Percentiles rank a stretch among this genome's conserved stretches.
Evolutionary conservation across 106 monocot genomes (phyloP).

Genomic region (Phalaenopsis equestris): DNA sequence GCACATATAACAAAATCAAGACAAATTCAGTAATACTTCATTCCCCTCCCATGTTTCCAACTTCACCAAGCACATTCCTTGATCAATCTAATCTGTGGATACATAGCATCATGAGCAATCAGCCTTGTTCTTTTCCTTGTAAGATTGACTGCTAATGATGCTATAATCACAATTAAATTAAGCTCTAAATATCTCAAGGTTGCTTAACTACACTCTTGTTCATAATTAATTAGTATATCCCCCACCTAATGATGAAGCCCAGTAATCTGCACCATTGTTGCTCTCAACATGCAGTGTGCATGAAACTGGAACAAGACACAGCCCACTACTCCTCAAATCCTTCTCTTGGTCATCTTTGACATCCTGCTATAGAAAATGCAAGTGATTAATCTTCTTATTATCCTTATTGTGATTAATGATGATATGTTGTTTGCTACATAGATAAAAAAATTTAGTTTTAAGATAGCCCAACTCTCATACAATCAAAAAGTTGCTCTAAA

Average conservation of each 20-base stretch:
- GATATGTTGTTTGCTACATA: no score
- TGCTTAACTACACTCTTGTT: background rate
- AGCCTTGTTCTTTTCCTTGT: background rate
- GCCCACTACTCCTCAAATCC: conserved; percentile 72
- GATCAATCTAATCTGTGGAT: background rate
- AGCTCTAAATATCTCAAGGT: background rate
- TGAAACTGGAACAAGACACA: conserved; percentile 71
- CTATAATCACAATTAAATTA: background rate
- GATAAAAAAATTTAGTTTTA: no score
- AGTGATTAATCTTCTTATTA: background rate
- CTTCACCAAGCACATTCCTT: background rate
- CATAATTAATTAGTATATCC: background rate
- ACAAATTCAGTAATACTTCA: no score
- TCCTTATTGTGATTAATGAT: no score
- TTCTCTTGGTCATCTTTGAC: conserved; percentile 27
- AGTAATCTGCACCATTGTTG: conserved; percentile 65
- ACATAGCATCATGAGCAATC: conserved; percentile 4
- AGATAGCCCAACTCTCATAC: no score
- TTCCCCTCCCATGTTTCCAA: background rate
- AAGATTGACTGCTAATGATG: conserved; percentile 6
- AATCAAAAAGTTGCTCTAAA: no score
- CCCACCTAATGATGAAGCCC: conserved; percentile 44
- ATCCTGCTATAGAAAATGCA: conserved; percentile 6
- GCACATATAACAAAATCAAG: no score
- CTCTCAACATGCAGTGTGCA: conserved; percentile 53